Evolutionary conservation across 176 grass and related monocot genomes (phyloP), one percentile per base, ranked within the genome.

Genomic region (Urochloa ruziziensis): DNA sequence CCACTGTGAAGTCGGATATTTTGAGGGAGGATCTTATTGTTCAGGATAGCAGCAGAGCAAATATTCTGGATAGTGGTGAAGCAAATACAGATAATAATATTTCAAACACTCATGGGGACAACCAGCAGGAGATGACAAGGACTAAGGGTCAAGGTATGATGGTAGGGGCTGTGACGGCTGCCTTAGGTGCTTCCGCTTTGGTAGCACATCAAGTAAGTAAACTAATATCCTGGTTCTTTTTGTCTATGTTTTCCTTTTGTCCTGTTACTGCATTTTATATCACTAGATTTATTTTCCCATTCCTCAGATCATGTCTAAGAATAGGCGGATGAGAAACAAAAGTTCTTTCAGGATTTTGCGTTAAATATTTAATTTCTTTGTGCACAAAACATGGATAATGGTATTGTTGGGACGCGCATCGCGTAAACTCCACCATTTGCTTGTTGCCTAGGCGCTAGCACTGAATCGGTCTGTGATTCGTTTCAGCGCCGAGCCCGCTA

Each of bases 101-200:
- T 56, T 21, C 78, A 61, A 77, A 82, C 73, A 82, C 13, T 39
- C 44, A 7, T 69, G 73, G 36, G 23, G 83, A 81, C 44, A 84
- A 73, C 79, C 49, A 84, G 36, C 74, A 77, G 75, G 65, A 76
- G 62, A 87, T 63, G 29, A 64, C 42, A 78, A 86, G 52, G 32
- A 74, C 86, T 73, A 25, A 91, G 32, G 69, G 86, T 79, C 68
- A 93, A 72, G 87, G 80, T 64, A 88, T 95, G 70, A 91, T 98
- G 92, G 87, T 95, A 74, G 93, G 96, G 74, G 89, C 96, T 86
- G 89, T 98, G 72, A 95, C 93, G n/a, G 93, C 96, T 84, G 93
- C 93, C 14, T 48, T 98, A 62, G 89, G 96, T 91, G 93, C 96
- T 62, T 93, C 96, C 6, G 91, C 91, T 83, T 90, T 98, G 28